Percentiles rank a stretch among this genome's conserved stretches.
phyloP scores from a whole-genome alignment of 495 filamentous ascomycete genomes.

The Tirmania nivea region DNA sequence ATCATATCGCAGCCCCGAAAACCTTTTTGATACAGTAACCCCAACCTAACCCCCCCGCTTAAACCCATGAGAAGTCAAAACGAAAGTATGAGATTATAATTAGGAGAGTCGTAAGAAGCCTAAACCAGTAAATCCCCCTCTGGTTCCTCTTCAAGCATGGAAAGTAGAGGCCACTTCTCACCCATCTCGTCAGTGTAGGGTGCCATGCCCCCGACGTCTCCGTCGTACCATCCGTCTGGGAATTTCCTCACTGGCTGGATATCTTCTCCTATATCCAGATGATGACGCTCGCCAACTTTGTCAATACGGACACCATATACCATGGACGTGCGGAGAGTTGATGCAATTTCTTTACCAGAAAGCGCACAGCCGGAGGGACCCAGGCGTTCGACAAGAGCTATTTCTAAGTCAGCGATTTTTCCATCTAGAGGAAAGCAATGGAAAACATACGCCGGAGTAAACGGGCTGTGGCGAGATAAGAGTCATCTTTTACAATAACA shows the following conservation, averaged over 20 bases:
- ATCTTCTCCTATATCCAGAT: constrained; percentile 16
- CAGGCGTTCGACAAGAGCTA: constrained; percentile 17
- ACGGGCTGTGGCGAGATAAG: constrained; percentile 14
- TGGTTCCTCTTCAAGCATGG: too few relatives aligned
- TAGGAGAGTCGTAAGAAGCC: too few relatives aligned
- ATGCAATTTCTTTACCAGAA: constrained; percentile 8
- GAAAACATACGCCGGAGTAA: constrained; percentile 11
- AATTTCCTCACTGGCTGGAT: constrained; percentile 5
- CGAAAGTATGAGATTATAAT: too few relatives aligned
- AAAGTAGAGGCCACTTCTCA: neutral
- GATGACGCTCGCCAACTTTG: constrained; percentile 2
- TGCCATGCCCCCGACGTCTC: neutral
- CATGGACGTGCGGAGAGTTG: constrained; percentile 6
- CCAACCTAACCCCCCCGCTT: too few relatives aligned
- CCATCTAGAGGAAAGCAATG: neutral
- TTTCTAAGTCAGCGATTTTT: neutral
- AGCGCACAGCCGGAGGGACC: constrained; percentile 11
- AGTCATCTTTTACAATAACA: constrained; percentile 18
- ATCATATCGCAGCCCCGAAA: too few relatives aligned
- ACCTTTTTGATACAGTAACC: too few relatives aligned
- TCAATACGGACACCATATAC: constrained; percentile 11
- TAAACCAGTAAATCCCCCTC: too few relatives aligned
- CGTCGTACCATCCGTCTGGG: constrained; percentile 13
- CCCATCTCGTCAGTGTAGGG: neutral
- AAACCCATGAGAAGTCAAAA: too few relatives aligned